These are phyloP conservation scores for Phytophthora pluvialis DNA, from an alignment of 352 stramenopile genomes.

Conservation along the genomic window DNA sequence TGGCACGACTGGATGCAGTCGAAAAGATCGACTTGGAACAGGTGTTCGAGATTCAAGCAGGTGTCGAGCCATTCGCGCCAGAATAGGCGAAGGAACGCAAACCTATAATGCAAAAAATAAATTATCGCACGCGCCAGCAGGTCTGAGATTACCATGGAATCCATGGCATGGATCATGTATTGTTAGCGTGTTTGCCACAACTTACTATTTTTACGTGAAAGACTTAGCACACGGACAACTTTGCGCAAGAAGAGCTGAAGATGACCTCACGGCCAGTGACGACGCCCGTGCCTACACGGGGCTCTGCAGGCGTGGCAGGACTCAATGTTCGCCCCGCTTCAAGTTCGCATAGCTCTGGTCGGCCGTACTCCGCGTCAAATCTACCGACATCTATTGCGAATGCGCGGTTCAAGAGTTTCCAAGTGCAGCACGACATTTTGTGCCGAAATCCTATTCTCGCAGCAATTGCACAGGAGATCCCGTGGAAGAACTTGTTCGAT, in stretches of 20 bases:
- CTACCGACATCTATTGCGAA: slow-evolving; percentile 50
- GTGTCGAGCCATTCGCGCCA: not conserved
- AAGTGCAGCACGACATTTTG: slow-evolving; percentile 62
- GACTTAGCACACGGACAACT: not conserved
- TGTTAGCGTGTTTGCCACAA: not conserved
- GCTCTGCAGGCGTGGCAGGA: not conserved
- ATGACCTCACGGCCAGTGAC: slow-evolving; percentile 25
- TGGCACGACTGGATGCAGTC: slow-evolving; percentile 54
- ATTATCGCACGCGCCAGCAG: no score
- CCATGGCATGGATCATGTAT: not conserved
- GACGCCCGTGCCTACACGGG: slow-evolving; percentile 15
- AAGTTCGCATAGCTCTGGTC: slow-evolving; percentile 25
- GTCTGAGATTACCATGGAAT: not conserved
- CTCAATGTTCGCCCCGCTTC: slow-evolving; percentile 14
- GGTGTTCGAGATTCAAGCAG: slow-evolving; percentile 46
- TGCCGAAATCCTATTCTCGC: slow-evolving; percentile 52
- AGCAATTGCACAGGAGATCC: slow-evolving; percentile 52
- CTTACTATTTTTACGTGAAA: slow-evolving; percentile 9
- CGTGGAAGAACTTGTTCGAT: slow-evolving; percentile 70
- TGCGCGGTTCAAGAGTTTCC: slow-evolving; percentile 58
- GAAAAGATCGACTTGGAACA: slow-evolving; percentile 49
- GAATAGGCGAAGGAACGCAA: slow-evolving; percentile 1
- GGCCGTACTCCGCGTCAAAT: slow-evolving; percentile 59
- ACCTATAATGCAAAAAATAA: no score
- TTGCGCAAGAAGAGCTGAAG: not conserved